A percentile compares a stretch with the other conserved stretches of the same genome.
phyloP scores from a whole-genome alignment of 495 filamentous ascomycete genomes.

The Lentithecium fluviatile region DNA sequence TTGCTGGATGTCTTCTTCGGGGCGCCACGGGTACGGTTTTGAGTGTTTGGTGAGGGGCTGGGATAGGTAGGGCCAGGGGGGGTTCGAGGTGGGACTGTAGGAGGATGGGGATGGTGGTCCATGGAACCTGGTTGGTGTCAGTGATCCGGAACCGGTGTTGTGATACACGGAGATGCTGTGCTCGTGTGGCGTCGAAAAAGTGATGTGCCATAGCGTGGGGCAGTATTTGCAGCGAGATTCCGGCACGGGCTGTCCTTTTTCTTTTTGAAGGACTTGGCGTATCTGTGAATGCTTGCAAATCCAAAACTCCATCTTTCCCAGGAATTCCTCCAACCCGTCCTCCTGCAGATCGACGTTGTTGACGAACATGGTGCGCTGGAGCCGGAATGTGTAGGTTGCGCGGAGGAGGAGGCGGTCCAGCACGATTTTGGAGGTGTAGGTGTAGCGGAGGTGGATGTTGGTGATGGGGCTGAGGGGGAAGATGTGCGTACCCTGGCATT shows the following conservation, averaged over 20 bases:
- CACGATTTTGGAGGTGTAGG: constrained; percentile 20
- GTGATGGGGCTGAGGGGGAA: background rate
- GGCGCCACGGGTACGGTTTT: constrained; percentile 2
- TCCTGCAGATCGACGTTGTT: too few species aligned
- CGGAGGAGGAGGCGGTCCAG: constrained; percentile 20
- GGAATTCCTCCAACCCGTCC: constrained; percentile 8
- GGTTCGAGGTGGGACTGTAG: too few species aligned
- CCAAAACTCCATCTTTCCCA: constrained; percentile 1
- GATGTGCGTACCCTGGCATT: constrained; percentile 12
- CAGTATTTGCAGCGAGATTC: constrained; percentile 11
- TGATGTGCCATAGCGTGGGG: constrained; percentile 12
- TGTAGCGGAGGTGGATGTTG: constrained; percentile 13
- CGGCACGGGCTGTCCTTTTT: too few species aligned
- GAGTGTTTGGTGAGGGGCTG: too few species aligned
- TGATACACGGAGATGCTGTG: constrained; percentile 10
- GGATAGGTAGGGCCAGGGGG: too few species aligned
- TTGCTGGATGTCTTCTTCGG: constrained; percentile 8
- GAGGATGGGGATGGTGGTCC: too few species aligned
- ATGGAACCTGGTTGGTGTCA: too few species aligned
- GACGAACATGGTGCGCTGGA: constrained; percentile 15
- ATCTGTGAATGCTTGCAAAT: constrained; percentile 17
- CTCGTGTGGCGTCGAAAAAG: background rate
- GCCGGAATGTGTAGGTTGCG: constrained; percentile 6
- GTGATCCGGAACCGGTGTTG: too few species aligned
- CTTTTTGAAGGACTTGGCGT: too few species aligned